A percentile compares a stretch with the other conserved stretches of the same genome.
Evolutionary conservation across 2,329 filamentous ascomycete genomes (phyloP).

Genomic region (Rhytidhysteron rufulum): DNA sequence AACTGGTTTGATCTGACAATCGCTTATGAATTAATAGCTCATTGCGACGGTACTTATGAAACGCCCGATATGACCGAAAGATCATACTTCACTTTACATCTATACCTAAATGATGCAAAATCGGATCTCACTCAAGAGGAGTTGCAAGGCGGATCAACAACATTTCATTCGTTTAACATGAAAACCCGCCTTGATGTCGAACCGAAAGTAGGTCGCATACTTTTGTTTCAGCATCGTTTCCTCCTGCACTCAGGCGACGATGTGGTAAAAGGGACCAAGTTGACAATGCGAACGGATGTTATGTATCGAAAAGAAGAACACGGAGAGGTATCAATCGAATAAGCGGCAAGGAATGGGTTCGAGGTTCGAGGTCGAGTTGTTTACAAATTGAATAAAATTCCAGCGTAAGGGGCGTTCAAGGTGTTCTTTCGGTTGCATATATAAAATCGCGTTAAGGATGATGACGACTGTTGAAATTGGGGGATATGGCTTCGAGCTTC

Average conservation of each 20-base stretch:
- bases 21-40: slow-evolving; percentile 42
- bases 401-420: too few species aligned
- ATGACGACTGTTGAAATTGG: too few species aligned
- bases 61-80: slow-evolving; percentile 51
- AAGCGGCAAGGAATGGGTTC: too few species aligned
- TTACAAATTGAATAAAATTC: too few species aligned
- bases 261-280: slow-evolving; percentile 51
- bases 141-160: slow-evolving; percentile 54
- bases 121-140: slow-evolving; percentile 24
- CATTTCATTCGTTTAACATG: slow-evolving; percentile 41
- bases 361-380: too few species aligned
- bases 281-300: slow-evolving; percentile 54
- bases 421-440: too few species aligned
- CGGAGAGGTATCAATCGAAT: too few species aligned
- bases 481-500: too few species aligned
- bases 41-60: slow-evolving; percentile 64
- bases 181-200: slow-evolving; percentile 39
- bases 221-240: slow-evolving; percentile 54
- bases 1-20: not conserved
- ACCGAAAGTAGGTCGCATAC: slow-evolving; percentile 49
- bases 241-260: slow-evolving; percentile 55
- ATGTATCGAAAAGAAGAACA: slow-evolving; percentile 44
- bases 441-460: too few species aligned
- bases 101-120: slow-evolving; percentile 50
- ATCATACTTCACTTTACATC: slow-evolving; percentile 53